A percentile compares a stretch with the other conserved stretches of the same genome.
phyloP scores from a whole-genome alignment of 2,329 filamentous ascomycete genomes.

The Paecilomyces formosus region DNA sequence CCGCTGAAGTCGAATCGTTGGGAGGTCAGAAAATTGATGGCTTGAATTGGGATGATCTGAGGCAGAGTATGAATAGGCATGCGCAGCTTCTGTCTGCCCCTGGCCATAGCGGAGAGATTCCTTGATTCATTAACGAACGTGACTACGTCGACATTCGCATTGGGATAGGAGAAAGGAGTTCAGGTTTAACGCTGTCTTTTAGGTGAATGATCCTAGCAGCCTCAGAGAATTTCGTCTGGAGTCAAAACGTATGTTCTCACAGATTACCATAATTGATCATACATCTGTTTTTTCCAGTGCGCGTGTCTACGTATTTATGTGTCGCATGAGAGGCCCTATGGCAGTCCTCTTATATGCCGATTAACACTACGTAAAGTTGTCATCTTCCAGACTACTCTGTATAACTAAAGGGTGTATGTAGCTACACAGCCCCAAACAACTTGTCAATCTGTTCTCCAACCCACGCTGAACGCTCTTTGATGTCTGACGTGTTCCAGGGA shows the following conservation, averaged over 20 bases:
- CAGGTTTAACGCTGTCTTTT: background rate
- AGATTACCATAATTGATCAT: background rate
- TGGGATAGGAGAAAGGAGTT: slow-evolving; percentile 6
- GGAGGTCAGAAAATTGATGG: slow-evolving; percentile 42
- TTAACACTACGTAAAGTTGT: background rate
- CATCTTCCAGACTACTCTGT: background rate
- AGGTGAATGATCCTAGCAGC: background rate
- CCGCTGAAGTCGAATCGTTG: slow-evolving; percentile 26
- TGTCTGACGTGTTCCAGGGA: slow-evolving; percentile 31
- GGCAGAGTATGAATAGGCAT: slow-evolving; percentile 21
- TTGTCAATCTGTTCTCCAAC: slow-evolving; percentile 30
- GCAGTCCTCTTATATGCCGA: no score
- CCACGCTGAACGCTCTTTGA: slow-evolving; percentile 32
- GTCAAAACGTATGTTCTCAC: no score
- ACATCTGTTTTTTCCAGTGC: background rate
- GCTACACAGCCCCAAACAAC: slow-evolving; percentile 38
- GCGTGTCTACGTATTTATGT: background rate
- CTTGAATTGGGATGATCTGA: slow-evolving; percentile 46
- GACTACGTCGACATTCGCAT: background rate
- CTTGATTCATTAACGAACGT: background rate
- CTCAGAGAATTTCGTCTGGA: background rate
- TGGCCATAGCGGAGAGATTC: background rate
- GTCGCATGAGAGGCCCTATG: no score
- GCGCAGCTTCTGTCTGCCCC: background rate
- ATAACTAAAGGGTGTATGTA: background rate